phyloP scores from a whole-genome alignment of 2,329 filamentous ascomycete genomes.

The Lachnellula subtilissima region DNA sequence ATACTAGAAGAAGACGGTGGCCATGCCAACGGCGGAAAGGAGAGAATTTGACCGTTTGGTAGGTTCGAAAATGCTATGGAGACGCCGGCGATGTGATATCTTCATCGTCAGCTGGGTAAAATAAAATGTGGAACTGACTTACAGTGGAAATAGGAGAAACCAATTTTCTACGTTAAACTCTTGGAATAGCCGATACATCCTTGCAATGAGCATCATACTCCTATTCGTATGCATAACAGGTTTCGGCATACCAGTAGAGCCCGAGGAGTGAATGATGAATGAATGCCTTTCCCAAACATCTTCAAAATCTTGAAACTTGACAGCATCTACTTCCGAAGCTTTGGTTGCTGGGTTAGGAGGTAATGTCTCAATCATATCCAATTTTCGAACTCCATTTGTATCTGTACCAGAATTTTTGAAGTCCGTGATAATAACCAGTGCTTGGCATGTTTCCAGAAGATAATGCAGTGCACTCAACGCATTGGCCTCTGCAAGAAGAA shows the following conservation, averaged over 20 bases:
- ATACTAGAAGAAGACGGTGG: conserved; percentile 27
- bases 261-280: conserved; percentile 30
- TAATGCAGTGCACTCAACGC: conserved; percentile 24
- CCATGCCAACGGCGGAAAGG: conserved; percentile 30
- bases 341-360: conserved; percentile 5
- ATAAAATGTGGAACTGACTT: conserved; percentile 1
- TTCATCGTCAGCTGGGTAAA: conserved; percentile 6
- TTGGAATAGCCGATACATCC: conserved; percentile 32
- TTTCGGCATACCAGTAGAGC: conserved; percentile 31
- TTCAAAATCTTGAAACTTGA: conserved; percentile 26
- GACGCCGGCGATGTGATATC: conserved; percentile 30
- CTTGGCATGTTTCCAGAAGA: conserved; percentile 26
- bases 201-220: conserved; percentile 32
- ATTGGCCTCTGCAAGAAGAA: conserved; percentile 30
- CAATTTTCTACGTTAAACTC: conserved; percentile 31
- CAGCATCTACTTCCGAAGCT: conserved; percentile 16
- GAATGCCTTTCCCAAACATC: conserved; percentile 32
- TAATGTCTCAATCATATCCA: conserved; percentile 22
- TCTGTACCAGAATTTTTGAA: conserved; percentile 17
- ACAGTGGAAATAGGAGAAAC: conserved; percentile 33
- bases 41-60: conserved; percentile 30
- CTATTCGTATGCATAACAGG: conserved; percentile 31
- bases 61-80: conserved; percentile 29
- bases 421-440: conserved; percentile 28
- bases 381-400: conserved; percentile 18